Base-by-base conservation (phyloP, 495 filamentous ascomycete genomes). In the Lasiosphaeria ovina region DNA sequence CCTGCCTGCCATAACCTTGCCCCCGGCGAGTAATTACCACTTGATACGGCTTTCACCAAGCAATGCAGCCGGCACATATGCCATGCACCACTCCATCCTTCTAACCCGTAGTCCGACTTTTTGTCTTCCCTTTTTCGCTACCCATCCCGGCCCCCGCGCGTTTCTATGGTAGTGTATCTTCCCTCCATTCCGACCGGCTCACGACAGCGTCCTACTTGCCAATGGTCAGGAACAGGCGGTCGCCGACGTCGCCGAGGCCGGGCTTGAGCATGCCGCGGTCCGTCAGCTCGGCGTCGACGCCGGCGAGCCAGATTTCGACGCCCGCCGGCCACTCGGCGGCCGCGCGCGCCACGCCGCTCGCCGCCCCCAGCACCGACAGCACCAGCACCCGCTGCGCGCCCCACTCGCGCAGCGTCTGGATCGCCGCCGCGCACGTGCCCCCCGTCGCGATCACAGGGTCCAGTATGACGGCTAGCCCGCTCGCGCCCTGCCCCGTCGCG, bases 401-500 rank as follows among this genome's bases (percentile, higher is more conserved):
- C 93, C 93, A 98, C 67, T 98, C 92, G 57, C 81, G 81, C 59
- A 98, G 77, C 3, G 92, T 89, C 68, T 93, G 87, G 65, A 98
- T 96, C 5, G 93, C 93, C 0, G 93, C 93, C 24, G 85, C 89
- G 49, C 89, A 87, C 0, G 93, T 98, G 0, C 90, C 92, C 6
- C 93, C 93, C 0, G 93, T 98, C 3, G 93, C 93, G 69, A 98
- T 94, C 60, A 98, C 84, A 3, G 93, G 93, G 73, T 98, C 93
- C 1, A 97, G 80, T 16, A 98, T 79, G 65, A 98, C 85, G 31
- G 92, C 91, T 8, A 78, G 33, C 84, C 80, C 3, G 83, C 72
- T 53, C 58, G 54, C 66, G 31, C 60, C 56, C 59, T 35, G n/a
- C 55, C 58, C 11, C 64, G 60, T 4, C 57, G 40, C 8, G 66